Evolutionary conservation across 495 filamentous ascomycete species (phyloP), one percentile per base, ranked within the genome.

Genomic region (Lichenothelia convexa): DNA sequence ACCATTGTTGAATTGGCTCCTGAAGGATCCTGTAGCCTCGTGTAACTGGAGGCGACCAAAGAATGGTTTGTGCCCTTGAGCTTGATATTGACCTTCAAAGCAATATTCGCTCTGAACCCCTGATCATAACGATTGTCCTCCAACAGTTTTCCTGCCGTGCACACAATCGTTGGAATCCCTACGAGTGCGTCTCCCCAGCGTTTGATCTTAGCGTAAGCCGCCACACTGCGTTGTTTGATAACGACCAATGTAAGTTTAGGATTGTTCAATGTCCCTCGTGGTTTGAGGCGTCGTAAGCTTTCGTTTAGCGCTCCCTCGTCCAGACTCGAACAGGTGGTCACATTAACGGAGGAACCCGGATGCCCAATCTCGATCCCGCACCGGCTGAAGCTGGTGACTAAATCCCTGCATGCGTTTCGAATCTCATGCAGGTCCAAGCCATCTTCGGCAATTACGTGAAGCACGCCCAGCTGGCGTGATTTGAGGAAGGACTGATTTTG

Each of bases 81-180:
- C 56, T 93, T 93, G 30, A 91, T 53, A 50, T 93, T 93, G 56
- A 91, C 70, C 51, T 86, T 93, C 16, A 91, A 53, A 4, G 60
- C 78, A 1, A 87, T 61, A 41, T 91, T 92, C 44, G 75, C 76
- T 23, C 70, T 13, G 9, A 18, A 15, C 3, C 9, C 17, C 19
- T 9, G 31, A 18, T 33, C 16, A 8, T 13, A 8, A 13, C 24
- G n/a, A n/a, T n/a, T n/a, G n/a, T 80, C 81, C 39, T 77, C 75
- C 2, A 54, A 35, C 0, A 45, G 63, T 3, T 76, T 57, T 11
- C 24, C 24, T 13, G 15, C 24, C 15, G 24, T 29, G 24, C 24
- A 29, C 9, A 9, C 9, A 29, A 29, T 13, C 5, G 71, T 82
- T 15, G 67, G 67, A 18, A 81, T 58, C 4, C 82, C 81, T 32